Percentiles rank a stretch among this genome's conserved stretches.
Conservation (phyloP, 192 early-diverging fungal species). For the Lobosporangium transversale region DNA sequence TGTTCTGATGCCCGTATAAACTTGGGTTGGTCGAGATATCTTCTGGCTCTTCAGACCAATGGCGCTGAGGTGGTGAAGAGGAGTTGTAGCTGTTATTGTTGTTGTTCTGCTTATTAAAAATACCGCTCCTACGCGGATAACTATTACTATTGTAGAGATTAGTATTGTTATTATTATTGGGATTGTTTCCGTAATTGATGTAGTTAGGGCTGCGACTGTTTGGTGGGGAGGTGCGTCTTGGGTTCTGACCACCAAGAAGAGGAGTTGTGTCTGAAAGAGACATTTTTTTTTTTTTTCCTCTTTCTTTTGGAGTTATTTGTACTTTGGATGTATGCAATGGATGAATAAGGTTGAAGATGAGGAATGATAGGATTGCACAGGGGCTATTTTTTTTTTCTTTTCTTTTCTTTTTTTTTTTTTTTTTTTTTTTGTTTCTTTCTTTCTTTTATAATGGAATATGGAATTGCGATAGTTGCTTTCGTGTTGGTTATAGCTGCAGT, state of each 20-base stretch:
- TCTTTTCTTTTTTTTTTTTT: too few relatives aligned
- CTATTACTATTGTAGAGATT: background rate
- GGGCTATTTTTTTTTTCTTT: too few relatives aligned
- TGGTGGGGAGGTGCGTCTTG: background rate
- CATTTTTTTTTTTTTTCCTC: background rate
- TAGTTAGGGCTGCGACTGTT: background rate
- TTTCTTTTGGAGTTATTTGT: too few relatives aligned
- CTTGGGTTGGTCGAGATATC: constrained; percentile 43
- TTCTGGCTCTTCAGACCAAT: constrained; percentile 52
- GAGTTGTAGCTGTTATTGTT: background rate
- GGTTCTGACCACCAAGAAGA: constrained; percentile 23
- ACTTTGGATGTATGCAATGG: too few relatives aligned
- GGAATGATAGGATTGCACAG: too few relatives aligned
- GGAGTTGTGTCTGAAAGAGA: constrained; percentile 48
- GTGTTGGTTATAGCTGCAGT: too few relatives aligned
- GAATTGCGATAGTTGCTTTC: too few relatives aligned
- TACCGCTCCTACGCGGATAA: background rate
- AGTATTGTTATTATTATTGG: too few relatives aligned
- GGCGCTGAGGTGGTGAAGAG: constrained; percentile 6
- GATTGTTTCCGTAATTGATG: background rate
- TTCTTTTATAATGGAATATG: too few relatives aligned
- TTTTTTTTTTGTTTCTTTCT: too few relatives aligned
- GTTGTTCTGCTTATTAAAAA: background rate
- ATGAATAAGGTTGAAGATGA: too few relatives aligned
- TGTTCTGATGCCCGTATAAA: constrained; percentile 42